Evolutionary conservation across 768 basidiomycete species (phyloP), one percentile per base, ranked within the genome.

Genomic region (Harrya chromipes): DNA sequence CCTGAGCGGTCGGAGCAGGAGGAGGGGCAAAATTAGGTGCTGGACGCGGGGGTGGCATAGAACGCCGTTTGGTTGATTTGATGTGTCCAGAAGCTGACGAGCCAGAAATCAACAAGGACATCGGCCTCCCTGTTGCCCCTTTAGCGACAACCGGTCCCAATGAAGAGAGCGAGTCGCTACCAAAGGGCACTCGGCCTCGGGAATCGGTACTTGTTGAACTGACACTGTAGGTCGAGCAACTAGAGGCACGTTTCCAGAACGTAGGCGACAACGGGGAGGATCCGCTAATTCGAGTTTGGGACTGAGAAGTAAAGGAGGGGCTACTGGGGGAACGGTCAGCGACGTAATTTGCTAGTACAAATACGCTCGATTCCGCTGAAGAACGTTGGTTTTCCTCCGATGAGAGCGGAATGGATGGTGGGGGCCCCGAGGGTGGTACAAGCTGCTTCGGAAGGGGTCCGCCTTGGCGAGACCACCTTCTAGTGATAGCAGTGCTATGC

Each of bases 21-120:
- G 87, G 87, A 14, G 84, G 78, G 6, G 86, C 84, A 42, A 77
- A 76, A 23, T 77, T 84, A 0, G 89, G 87, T 4, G 84, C 79
- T 26, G 88, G 88, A 13, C 85, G 82, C 24, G 81, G 85, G 16
- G 87, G 88, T 4, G 87, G 86, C 64, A 86, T 77, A 4, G 85
- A 87, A 17, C 71, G 60, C 35, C 87, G 74, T 58, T 83, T 76
- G 26, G 73, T 55, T 5, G 72, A 69, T 31, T 52, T 55, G 26
- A 44, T 41, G 43, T 57, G 43, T 10, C 54, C 47, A 34, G 55
- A 41, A 13, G 52, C 47, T 17, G 52, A 55, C 20, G 55, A 49
- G 6, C 51, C 47, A 41, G 54, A 23, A 20, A 54, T 45, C 8
- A 53, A 53, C 39, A 65, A 47, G 20, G 65, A 67, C 48, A 63